A percentile compares a stretch with the other conserved stretches of the same genome.
Evolutionary conservation across 1,139 yeast species (phyloP).

Genomic region (Pichia sp.): DNA sequence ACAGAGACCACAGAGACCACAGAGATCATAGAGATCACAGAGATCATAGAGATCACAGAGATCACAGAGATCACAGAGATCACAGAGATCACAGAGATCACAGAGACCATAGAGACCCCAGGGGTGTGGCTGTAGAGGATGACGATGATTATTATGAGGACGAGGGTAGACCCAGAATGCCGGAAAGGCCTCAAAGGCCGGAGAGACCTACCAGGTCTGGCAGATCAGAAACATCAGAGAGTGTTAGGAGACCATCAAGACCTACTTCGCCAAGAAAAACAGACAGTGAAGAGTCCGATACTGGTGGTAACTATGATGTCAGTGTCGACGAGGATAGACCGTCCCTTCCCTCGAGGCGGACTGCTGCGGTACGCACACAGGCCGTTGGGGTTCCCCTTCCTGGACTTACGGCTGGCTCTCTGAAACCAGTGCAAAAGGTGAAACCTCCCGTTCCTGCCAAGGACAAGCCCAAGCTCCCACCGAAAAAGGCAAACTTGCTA

Average conservation of each 20-base stretch:
- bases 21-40: background rate
- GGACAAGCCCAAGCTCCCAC: background rate
- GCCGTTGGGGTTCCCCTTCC: slow-evolving; percentile 14
- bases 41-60: background rate
- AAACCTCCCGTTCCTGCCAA: slow-evolving; percentile 12
- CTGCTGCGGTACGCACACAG: background rate
- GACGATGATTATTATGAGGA: background rate
- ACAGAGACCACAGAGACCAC: background rate
- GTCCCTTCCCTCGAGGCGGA: slow-evolving; percentile 14
- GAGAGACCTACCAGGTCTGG: slow-evolving; percentile 1
- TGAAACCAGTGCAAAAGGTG: slow-evolving; percentile 7
- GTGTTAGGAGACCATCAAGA: background rate
- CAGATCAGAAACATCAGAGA: background rate
- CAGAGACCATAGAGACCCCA: background rate
- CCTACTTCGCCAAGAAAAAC: background rate
- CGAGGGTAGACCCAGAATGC: background rate
- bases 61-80: background rate
- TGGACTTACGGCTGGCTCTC: slow-evolving; percentile 7
- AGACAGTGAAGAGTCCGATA: background rate
- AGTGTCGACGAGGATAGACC: slow-evolving; percentile 19
- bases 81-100: background rate
- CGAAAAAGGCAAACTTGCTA: background rate
- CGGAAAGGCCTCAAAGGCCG: background rate
- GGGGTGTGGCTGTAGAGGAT: background rate
- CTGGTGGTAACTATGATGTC: slow-evolving; percentile 2